Evolutionary conservation across 805 yeast species (phyloP).

Genomic region (Ogataea pilisensis): DNA sequence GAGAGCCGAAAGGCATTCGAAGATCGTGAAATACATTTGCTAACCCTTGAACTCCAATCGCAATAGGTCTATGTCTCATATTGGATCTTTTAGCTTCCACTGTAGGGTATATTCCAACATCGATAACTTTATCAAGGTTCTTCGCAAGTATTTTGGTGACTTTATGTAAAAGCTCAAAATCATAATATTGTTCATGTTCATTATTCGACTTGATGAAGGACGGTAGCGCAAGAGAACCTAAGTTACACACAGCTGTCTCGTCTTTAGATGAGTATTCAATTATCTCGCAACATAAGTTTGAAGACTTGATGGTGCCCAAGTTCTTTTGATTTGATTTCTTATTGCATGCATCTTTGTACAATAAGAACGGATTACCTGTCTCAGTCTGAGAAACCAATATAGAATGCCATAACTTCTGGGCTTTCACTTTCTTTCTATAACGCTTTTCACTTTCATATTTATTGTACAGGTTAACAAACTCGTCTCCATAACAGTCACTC

Average conservation of each 20-base stretch:
- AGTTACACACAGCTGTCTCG: constrained; percentile 93
- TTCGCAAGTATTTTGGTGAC: constrained; percentile 73
- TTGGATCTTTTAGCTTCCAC: constrained; percentile 72
- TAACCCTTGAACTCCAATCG: constrained; percentile 97
- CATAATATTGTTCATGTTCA: constrained; percentile 46
- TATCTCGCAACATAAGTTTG: constrained; percentile 92
- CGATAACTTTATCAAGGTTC: constrained; percentile 80
- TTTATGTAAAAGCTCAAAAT: constrained; percentile 70
- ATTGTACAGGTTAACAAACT: constrained; percentile 67
- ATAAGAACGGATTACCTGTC: constrained; percentile 93
- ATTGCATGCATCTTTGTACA: constrained; percentile 92
- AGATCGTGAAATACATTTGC: constrained; percentile 84
- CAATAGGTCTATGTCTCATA: constrained; percentile 83
- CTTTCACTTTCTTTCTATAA: constrained; percentile 63
- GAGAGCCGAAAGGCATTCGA: constrained; percentile 82
- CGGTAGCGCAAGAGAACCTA: constrained; percentile 89
- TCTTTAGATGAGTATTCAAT: constrained; percentile 89
- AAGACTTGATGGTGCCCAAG: constrained; percentile 86
- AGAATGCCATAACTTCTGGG: constrained; percentile 88
- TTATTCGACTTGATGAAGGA: constrained; percentile 50
- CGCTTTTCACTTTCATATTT: constrained; percentile 69
- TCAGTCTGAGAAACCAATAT: constrained; percentile 91
- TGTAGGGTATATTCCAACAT: constrained; percentile 81
- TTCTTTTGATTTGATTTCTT: constrained; percentile 85
- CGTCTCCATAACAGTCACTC: constrained; percentile 77